Percentiles rank a stretch among this genome's conserved stretches.
phyloP scores from a whole-genome alignment of 2,329 filamentous ascomycete genomes.

The Bipolaris sorokiniana region DNA sequence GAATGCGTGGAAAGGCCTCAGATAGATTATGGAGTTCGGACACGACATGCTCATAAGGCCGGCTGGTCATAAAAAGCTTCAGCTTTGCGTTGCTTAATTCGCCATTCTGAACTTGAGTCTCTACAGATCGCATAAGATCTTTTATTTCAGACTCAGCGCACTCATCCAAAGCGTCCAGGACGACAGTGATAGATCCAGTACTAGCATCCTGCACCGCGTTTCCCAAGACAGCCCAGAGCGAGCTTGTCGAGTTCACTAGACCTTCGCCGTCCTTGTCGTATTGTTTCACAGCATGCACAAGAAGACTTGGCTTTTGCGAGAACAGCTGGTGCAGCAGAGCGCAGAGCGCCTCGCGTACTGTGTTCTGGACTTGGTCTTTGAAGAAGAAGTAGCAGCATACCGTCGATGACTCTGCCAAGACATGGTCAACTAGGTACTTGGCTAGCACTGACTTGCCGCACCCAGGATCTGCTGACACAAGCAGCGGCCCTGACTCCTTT shows the following conservation, averaged over 20 bases:
- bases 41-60: constrained; percentile 27
- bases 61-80: constrained; percentile 26
- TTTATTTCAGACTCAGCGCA: constrained; percentile 22
- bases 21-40: constrained; percentile 13
- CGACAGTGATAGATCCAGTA: constrained; percentile 23
- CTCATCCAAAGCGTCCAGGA: constrained; percentile 28
- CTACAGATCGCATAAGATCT: constrained; percentile 22
- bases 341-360: constrained; percentile 28
- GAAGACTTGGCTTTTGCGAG: constrained; percentile 19
- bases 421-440: constrained; percentile 27
- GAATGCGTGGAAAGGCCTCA: constrained; percentile 22
- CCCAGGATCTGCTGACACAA: constrained; percentile 30
- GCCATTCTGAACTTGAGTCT: constrained; percentile 15
- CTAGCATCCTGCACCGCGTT: constrained; percentile 17
- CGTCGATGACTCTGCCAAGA: constrained; percentile 19
- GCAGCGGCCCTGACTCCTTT: constrained; percentile 24
- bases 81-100: constrained; percentile 12
- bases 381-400: constrained; percentile 36
- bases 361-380: constrained; percentile 28
- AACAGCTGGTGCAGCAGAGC: constrained; percentile 31
- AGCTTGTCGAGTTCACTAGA: constrained; percentile 25
- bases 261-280: constrained; percentile 20
- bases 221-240: constrained; percentile 22
- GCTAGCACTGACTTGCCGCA: constrained; percentile 32
- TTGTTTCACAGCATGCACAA: constrained; percentile 23